phyloP scores from a whole-genome alignment of 805 yeast species.

The Candida multigemmis region DNA sequence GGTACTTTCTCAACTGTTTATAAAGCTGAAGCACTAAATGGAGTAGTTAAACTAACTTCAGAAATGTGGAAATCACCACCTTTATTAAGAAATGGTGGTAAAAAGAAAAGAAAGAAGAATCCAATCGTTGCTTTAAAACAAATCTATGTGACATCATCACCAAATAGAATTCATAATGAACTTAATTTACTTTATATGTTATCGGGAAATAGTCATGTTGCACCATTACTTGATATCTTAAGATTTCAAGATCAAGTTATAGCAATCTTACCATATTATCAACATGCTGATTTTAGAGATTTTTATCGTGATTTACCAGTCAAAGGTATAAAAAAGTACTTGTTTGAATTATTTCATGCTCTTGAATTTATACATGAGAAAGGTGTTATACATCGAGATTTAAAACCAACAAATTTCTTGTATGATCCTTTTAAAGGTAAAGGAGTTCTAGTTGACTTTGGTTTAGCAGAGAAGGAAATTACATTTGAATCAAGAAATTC shows the following conservation, averaged over 20 bases:
- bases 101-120: constrained; percentile 16
- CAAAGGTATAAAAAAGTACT: constrained; percentile 71
- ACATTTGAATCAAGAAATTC: constrained; percentile 8
- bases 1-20: constrained; percentile 60
- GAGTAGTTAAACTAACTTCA: constrained; percentile 24
- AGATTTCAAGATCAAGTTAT: constrained; percentile 86
- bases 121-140: constrained; percentile 80
- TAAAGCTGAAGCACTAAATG: constrained; percentile 47
- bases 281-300: constrained; percentile 83
- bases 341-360: constrained; percentile 71
- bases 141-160: constrained; percentile 92
- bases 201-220: constrained; percentile 64
- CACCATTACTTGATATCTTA: constrained; percentile 83
- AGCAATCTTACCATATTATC: constrained; percentile 85
- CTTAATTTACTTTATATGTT: constrained; percentile 64
- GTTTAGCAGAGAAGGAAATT: constrained; percentile 64
- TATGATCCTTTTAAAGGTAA: constrained; percentile 56
- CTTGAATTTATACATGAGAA: constrained; percentile 50
- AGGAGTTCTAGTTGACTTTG: constrained; percentile 89
- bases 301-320: constrained; percentile 75
- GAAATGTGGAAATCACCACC: constrained; percentile 40
- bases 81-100: constrained; percentile 14
- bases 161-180: constrained; percentile 84
- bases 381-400: constrained; percentile 33
- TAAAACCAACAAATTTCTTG: constrained; percentile 55